Evolutionary conservation across 163 green algal species (phyloP), one percentile per base, ranked within the genome.

Genomic region (Trebouxia gelatinosa): DNA sequence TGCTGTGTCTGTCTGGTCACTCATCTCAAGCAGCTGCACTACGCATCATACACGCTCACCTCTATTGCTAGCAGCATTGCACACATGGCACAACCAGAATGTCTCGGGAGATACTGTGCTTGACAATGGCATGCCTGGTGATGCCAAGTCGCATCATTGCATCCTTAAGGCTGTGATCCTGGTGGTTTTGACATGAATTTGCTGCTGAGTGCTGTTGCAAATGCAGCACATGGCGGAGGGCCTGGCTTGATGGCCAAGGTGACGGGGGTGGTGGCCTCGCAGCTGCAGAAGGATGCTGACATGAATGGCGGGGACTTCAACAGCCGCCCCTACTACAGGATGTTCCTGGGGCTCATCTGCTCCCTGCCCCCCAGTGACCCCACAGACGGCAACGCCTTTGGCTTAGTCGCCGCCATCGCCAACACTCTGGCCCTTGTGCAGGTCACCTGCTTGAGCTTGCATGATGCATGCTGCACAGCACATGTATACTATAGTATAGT

Each of bases 321-420:
- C 83, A 88, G 87, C 31, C 86, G 93, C 21, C 95, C 95, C 68
- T 98, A 96, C 89, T 94, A 96, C 87, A 92, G 95, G 59, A 85
- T 98, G 58, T 89, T 94, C 61, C 65, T 94, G 23, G 94, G 90
- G 31, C 83, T 96, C 50, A 88, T 98, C 54, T 85, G 76, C 17
- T 94, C 98, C 84, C 83, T 98, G 68, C 81, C 81, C 6, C 79
- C 86, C 23, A 57, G 54, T 3, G 77, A 83, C 23, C 77, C 76
- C 16, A 61, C 16, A 28, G 81, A 85, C 17, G 74, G 67, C 31
- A 65, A 62, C 28, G 62, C 51, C 23, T 78, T 80, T 61, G 72
- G 72, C 72, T 74, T 82, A 72, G 43, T 78, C 58, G 46, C 57
- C 17, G 77, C 81, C 26, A 39, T 86, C 35, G 57, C 48, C 9